Percentiles rank a stretch among this genome's conserved stretches.
Evolutionary conservation across 2,329 filamentous ascomycete species (phyloP).

Genomic region (Paecilomyces formosus): DNA sequence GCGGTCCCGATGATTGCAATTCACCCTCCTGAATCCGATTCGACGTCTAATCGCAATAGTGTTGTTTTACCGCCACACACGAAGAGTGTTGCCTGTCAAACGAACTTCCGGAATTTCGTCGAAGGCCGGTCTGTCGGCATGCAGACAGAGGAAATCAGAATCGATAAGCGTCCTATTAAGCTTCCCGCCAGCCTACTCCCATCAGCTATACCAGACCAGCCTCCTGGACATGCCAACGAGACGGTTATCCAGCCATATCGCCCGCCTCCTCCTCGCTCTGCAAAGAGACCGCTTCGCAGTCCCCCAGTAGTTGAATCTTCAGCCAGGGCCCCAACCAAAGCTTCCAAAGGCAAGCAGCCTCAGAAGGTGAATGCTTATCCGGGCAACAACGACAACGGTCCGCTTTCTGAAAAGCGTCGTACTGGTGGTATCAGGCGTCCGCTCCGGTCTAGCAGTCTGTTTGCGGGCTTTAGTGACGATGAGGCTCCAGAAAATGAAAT

Average conservation of each 20-base stretch:
- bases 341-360: slow-evolving; percentile 11
- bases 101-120: slow-evolving; percentile 46
- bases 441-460: slow-evolving; percentile 74
- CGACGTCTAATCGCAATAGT: slow-evolving; percentile 67
- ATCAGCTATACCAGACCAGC: slow-evolving; percentile 58
- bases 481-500: slow-evolving; percentile 18
- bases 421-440: slow-evolving; percentile 60
- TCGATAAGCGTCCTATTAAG: slow-evolving; percentile 68
- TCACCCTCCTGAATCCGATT: slow-evolving; percentile 76
- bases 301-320: slow-evolving; percentile 40
- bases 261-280: slow-evolving; percentile 25
- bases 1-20: slow-evolving; percentile 84
- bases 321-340: slow-evolving; percentile 8
- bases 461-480: slow-evolving; percentile 67
- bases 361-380: slow-evolving; percentile 61
- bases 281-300: slow-evolving; percentile 18
- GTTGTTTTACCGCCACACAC: slow-evolving; percentile 70
- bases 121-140: slow-evolving; percentile 51
- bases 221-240: slow-evolving; percentile 16
- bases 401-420: slow-evolving; percentile 52
- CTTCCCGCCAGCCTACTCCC: slow-evolving; percentile 73
- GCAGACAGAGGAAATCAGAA: slow-evolving; percentile 86
- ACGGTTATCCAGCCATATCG: slow-evolving; percentile 26
- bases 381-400: slow-evolving; percentile 73
- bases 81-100: slow-evolving; percentile 79